These are phyloP conservation scores for Escovopsis weberi DNA, from an alignment of 2,329 filamentous ascomycete species.

Conservation along the genomic window DNA sequence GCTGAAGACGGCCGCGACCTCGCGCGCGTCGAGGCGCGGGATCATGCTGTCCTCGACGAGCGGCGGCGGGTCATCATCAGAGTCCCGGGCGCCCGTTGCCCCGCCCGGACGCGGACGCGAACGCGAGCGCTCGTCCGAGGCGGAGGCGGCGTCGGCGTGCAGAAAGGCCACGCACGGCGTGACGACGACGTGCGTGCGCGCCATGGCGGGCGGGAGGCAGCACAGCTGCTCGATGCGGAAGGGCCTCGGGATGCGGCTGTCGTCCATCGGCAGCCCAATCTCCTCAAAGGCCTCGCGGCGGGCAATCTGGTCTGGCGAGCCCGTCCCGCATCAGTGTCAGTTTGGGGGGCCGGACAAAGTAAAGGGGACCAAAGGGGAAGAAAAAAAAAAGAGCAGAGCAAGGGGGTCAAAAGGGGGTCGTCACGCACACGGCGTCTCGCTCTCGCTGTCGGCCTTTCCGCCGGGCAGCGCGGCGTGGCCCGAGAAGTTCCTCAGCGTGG, in stretches of 20 bases:
- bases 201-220: constrained; percentile 62
- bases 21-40: constrained; percentile 70
- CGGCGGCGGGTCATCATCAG: constrained; percentile 12
- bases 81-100: too few relatives aligned
- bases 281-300: constrained; percentile 85
- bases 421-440: constrained; percentile 43
- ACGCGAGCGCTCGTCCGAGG: constrained; percentile 20
- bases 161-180: constrained; percentile 68
- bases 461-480: constrained; percentile 80
- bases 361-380: too few relatives aligned
- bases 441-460: constrained; percentile 48
- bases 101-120: too few relatives aligned
- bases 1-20: constrained; percentile 89
- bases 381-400: not conserved
- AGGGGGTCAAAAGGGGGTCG: not conserved
- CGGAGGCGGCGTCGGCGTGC: constrained; percentile 36
- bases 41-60: constrained; percentile 57
- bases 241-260: constrained; percentile 53
- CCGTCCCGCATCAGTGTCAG: constrained; percentile 6
- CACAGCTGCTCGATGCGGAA: constrained; percentile 83
- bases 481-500: constrained; percentile 52
- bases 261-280: constrained; percentile 69
- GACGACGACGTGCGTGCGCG: constrained; percentile 59
- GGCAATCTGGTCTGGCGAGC: constrained; percentile 55
- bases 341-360: not conserved